Evolutionary conservation across 1,139 yeast genomes (phyloP).

Genomic region (Pichia sp.): DNA sequence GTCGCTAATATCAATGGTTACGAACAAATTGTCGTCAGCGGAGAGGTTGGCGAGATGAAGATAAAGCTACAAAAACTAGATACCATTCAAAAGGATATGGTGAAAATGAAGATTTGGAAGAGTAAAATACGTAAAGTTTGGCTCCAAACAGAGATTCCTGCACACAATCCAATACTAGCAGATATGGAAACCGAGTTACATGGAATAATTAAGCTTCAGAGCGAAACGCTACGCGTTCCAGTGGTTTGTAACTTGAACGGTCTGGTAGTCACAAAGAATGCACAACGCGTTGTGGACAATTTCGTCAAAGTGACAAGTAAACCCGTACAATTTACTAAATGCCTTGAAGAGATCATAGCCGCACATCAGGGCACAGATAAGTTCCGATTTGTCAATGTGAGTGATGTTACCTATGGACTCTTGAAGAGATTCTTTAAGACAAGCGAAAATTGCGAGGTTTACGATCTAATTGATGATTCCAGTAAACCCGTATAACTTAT

Average conservation of each 20-base stretch:
- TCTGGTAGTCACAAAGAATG: slow-evolving; percentile 11
- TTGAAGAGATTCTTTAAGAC: slow-evolving; percentile 21
- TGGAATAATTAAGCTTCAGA: slow-evolving; percentile 8
- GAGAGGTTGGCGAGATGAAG: slow-evolving; percentile 15
- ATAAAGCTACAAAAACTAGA: slow-evolving; percentile 11
- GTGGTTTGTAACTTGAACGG: slow-evolving; percentile 25
- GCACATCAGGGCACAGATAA: slow-evolving; percentile 4
- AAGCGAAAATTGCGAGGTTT: slow-evolving; percentile 8
- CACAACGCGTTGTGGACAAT: slow-evolving; percentile 20
- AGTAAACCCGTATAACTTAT: slow-evolving; percentile 4
- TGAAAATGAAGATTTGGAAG: slow-evolving; percentile 17
- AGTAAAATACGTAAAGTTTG: slow-evolving; percentile 21
- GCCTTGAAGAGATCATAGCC: slow-evolving; percentile 19
- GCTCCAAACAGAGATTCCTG: slow-evolving; percentile 25
- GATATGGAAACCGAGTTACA: slow-evolving; percentile 21
- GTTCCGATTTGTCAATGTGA: slow-evolving; percentile 23
- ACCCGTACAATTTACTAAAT: slow-evolving; percentile 26
- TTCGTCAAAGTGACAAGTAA: slow-evolving; percentile 24
- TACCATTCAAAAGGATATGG: slow-evolving; percentile 12
- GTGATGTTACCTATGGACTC: slow-evolving; percentile 24
- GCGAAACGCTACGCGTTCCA: slow-evolving; percentile 18
- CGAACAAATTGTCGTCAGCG: slow-evolving; percentile 30
- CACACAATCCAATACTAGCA: slow-evolving; percentile 25
- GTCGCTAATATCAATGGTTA: slow-evolving; percentile 29
- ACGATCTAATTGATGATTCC: slow-evolving; percentile 11